Base-by-base conservation (phyloP, 2,329 filamentous ascomycete genomes). In the Emmonsiellopsis sp. region DNA sequence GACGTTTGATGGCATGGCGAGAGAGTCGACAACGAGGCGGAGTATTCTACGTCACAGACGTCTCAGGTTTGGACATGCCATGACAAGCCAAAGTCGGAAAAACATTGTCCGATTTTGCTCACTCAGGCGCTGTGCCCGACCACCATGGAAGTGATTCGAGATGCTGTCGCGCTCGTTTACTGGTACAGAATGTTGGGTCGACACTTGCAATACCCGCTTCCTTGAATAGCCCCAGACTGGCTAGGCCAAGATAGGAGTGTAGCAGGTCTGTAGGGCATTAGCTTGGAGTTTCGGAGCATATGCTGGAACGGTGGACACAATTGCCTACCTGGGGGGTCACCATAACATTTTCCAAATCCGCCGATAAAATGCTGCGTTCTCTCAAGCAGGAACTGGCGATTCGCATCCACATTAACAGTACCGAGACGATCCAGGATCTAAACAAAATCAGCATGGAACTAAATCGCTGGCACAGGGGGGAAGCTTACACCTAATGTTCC, bases 311-410 rank as follows among this genome's bases (percentile, higher is more conserved):
- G 9, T 34, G 7, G 51, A 7, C 37, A 37, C 14, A 13, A 51
- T 45, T 27, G 60, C 70, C 61, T 67, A 72, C 88, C 87, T 10
- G 87, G 87, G 44, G 80, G 80, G 10, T 80, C 77, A 5, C 82
- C 83, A 0, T 83, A 81, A 9, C 77, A 69, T 64, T 93, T 92
- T n/a, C 82, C 81, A 68, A 93, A 93, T 0, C 88, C 88, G 43
- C 88, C 88, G 27, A 96, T 86, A 14, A 82, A 67, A 68, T 97
- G 92, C 65, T 96, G 89, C 1, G 89, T 95, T 65, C 90, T 85
- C 49, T 87, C 82, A 8, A 96, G 77, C 10, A 98, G 75, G 70
- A 93, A 97, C 48, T 79, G 78, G n/a, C 88, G 81, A 44, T 86
- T 82, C 0, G 83, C 77, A 9, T 68, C 64, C 5, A 71, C 68